These are phyloP conservation scores for Arthrobotrys entomopaga DNA, from an alignment of 2,329 filamentous ascomycete species.

Conservation along the genomic window DNA sequence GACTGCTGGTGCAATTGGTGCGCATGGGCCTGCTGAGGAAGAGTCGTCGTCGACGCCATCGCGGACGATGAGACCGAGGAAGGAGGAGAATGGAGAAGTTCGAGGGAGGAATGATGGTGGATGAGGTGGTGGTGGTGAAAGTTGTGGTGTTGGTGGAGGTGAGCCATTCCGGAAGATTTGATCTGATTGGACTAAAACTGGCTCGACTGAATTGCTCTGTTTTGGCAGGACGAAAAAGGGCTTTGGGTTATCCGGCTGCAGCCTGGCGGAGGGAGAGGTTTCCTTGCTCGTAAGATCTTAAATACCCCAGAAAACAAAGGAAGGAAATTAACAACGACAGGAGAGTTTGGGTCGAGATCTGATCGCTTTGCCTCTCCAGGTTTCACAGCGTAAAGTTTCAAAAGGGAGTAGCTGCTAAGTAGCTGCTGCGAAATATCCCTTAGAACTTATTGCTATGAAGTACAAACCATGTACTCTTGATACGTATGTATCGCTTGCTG, in stretches of 20 bases:
- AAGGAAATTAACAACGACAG: conserved; percentile 42
- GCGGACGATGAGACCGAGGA: conserved; percentile 52
- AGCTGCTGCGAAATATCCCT: neutral
- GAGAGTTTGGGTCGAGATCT: conserved; percentile 19
- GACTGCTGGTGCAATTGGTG: conserved; percentile 54
- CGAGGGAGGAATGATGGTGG: conserved; percentile 51
- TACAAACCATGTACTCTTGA: no score
- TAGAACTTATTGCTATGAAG: neutral
- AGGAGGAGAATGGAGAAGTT: conserved; percentile 54
- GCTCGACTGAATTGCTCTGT: conserved; percentile 48
- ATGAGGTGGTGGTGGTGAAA: conserved; percentile 53
- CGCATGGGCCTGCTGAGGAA: conserved; percentile 38
- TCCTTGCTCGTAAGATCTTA: conserved; percentile 43
- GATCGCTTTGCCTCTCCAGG: conserved; percentile 13
- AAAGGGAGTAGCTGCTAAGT: neutral
- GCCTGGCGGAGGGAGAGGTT: conserved; percentile 47
- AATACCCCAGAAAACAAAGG: conserved; percentile 33
- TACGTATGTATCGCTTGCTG: no score
- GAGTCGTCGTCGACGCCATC: conserved; percentile 52
- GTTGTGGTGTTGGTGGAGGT: conserved; percentile 49
- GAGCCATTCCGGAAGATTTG: conserved; percentile 55
- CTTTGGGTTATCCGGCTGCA: conserved; percentile 37
- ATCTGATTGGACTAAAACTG: conserved; percentile 54
- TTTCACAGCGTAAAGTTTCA: conserved; percentile 10
- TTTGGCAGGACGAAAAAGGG: conserved; percentile 49